These are phyloP conservation scores for Tylopilus felleus DNA, from an alignment of 768 basidiomycete genomes.

Conservation along the genomic window DNA sequence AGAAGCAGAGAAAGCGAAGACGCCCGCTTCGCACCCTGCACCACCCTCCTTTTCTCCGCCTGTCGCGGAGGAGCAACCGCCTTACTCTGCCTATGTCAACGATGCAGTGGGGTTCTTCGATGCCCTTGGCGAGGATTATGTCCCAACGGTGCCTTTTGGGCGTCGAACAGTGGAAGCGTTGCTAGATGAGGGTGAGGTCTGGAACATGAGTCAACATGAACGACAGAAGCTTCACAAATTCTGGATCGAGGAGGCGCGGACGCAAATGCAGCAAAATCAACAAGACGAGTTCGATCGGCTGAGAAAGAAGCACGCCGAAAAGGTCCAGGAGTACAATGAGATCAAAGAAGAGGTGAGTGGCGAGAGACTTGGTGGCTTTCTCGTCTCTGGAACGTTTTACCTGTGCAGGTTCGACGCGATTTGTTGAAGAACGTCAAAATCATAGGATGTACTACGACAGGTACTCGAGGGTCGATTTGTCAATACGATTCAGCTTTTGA, in stretches of 20 bases:
- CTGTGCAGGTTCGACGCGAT: conserved; percentile 47
- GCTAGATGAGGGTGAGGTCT: conserved; percentile 39
- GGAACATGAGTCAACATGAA: conserved; percentile 53
- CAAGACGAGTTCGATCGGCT: conserved; percentile 42
- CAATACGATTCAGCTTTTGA: neutral
- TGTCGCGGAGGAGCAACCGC: neutral
- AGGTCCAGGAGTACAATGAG: conserved; percentile 34
- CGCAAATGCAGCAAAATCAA: conserved; percentile 27
- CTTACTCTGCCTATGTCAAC: conserved; percentile 18
- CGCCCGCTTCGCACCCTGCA: neutral
- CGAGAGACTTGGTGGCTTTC: neutral
- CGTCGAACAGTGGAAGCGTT: conserved; percentile 39
- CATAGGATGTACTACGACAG: conserved; percentile 76
- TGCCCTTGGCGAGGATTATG: conserved; percentile 31
- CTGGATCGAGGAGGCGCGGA: conserved; percentile 47
- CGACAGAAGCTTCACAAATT: conserved; percentile 40
- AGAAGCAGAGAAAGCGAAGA: neutral
- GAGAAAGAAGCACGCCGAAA: conserved; percentile 40
- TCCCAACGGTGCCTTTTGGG: conserved; percentile 39
- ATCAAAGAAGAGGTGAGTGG: conserved; percentile 52
- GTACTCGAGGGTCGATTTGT: conserved; percentile 29
- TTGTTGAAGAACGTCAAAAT: conserved; percentile 55
- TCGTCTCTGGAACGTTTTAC: neutral
- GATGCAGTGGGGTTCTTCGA: conserved; percentile 36
- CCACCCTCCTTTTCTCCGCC: neutral